A percentile compares a stretch with the other conserved stretches of the same genome.
Evolutionary conservation across 2,329 filamentous ascomycete genomes (phyloP).

Genomic region (Gaeumannomyces sp.): DNA sequence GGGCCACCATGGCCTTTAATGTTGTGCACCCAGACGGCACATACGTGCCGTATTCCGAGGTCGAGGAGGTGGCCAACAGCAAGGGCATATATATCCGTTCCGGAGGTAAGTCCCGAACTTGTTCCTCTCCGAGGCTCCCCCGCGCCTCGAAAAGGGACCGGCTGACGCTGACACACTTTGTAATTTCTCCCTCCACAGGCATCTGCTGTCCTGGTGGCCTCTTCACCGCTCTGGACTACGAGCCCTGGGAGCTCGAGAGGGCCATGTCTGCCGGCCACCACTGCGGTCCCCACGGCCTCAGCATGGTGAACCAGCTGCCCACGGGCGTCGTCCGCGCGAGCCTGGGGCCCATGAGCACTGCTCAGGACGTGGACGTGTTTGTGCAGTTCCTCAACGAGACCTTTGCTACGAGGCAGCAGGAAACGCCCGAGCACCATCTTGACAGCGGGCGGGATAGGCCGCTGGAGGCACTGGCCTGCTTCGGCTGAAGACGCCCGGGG

Average conservation of each 20-base stretch:
- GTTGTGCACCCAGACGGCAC: conserved; percentile 44
- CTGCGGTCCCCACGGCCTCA: conserved; percentile 47
- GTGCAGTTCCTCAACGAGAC: conserved; percentile 37
- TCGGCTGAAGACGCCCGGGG: background rate
- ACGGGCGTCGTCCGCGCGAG: conserved; percentile 56
- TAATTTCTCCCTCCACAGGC: conserved; percentile 22
- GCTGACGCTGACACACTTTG: background rate
- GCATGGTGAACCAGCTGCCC: conserved; percentile 46
- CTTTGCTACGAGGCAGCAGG: conserved; percentile 24
- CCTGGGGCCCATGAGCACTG: conserved; percentile 55
- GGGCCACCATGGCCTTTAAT: conserved; percentile 60
- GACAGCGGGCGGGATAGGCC: conserved; percentile 6
- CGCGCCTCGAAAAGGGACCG: background rate
- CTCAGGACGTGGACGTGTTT: conserved; percentile 45
- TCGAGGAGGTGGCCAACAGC: conserved; percentile 52
- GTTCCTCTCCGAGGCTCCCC: conserved; percentile 11
- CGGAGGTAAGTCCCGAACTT: conserved; percentile 33
- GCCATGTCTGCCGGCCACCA: conserved; percentile 51
- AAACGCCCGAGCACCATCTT: too few species aligned
- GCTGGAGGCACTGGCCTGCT: conserved; percentile 10
- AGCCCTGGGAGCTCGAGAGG: conserved; percentile 46
- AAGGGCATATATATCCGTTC: conserved; percentile 54
- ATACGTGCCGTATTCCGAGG: conserved; percentile 49
- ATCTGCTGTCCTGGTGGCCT: conserved; percentile 43
- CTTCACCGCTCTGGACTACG: conserved; percentile 41